Conservation (phyloP, 345 rosid species). For the Dimocarpus longan region DNA sequence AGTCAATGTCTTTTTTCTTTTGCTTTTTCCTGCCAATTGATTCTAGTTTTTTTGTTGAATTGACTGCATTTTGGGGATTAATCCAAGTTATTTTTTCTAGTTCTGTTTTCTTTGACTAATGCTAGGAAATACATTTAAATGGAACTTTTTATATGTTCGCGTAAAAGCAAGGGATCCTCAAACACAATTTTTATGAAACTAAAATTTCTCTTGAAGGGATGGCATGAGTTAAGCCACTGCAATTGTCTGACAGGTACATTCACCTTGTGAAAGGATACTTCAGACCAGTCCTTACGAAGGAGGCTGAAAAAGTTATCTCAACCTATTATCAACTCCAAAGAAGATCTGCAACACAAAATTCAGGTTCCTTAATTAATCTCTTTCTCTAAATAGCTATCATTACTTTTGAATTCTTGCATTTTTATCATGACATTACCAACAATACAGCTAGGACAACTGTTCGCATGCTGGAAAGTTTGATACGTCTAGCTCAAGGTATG, state of each 20-base stretch:
- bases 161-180: neutral
- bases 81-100: neutral
- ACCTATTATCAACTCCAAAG: conserved; percentile 94
- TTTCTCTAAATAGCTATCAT: conserved; percentile 10
- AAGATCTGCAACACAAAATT: conserved; percentile 86
- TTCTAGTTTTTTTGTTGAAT: neutral
- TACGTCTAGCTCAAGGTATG: conserved; percentile 93
- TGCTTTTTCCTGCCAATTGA: neutral
- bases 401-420: neutral
- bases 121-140: neutral
- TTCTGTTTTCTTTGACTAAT: neutral
- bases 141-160: neutral
- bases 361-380: conserved; percentile 50
- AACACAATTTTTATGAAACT: neutral
- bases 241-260: conserved; percentile 63
- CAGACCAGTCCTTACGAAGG: conserved; percentile 78
- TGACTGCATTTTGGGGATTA: neutral
- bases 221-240: conserved; percentile 8
- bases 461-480: conserved; percentile 96
- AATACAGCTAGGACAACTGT: conserved; percentile 90
- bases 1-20: neutral
- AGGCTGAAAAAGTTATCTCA: conserved; percentile 88
- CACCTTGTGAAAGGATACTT: conserved; percentile 75
- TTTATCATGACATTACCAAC: conserved; percentile 17
- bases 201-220: no score